Evolutionary conservation across 306 rosid genomes (phyloP).

Genomic region (Rubus idaeus): DNA sequence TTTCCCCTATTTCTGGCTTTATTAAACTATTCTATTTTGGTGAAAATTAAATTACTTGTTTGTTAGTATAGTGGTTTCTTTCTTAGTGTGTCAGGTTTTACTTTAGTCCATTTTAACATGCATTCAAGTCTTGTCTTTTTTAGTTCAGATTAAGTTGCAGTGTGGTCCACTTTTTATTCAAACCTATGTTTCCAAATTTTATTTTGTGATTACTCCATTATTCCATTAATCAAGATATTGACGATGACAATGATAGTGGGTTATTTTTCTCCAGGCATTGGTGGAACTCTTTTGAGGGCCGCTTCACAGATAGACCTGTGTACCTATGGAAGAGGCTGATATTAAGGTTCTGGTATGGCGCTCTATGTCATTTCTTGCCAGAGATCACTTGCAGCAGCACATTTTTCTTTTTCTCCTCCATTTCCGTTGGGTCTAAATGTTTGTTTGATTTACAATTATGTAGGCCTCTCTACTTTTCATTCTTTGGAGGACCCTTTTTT

Average conservation of each 20-base stretch:
- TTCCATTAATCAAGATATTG: not conserved
- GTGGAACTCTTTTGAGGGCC: constrained; percentile 36
- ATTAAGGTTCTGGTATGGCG: constrained; percentile 24
- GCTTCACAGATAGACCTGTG: constrained; percentile 29
- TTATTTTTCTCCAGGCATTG: constrained; percentile 25
- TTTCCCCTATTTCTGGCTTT: not conserved
- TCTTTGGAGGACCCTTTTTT: constrained; percentile 32
- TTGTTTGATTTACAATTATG: constrained; percentile 33
- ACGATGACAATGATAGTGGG: not conserved
- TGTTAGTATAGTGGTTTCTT: not conserved
- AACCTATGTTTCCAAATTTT: not conserved
- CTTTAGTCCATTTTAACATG: not conserved
- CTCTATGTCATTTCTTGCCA: constrained; percentile 11
- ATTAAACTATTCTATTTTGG: not conserved
- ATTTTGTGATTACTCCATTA: not conserved
- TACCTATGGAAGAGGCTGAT: constrained; percentile 28
- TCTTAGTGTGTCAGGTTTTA: not conserved
- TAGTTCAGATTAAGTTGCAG: not conserved
- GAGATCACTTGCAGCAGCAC: constrained; percentile 29
- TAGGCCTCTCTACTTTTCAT: constrained; percentile 29
- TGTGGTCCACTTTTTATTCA: not conserved
- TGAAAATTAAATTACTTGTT: not conserved
- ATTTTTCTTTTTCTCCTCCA: constrained; percentile 11
- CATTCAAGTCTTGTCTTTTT: not conserved
- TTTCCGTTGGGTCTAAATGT: constrained; percentile 30